phyloP scores from a whole-genome alignment of 805 yeast species.

The Candida succiphila region DNA sequence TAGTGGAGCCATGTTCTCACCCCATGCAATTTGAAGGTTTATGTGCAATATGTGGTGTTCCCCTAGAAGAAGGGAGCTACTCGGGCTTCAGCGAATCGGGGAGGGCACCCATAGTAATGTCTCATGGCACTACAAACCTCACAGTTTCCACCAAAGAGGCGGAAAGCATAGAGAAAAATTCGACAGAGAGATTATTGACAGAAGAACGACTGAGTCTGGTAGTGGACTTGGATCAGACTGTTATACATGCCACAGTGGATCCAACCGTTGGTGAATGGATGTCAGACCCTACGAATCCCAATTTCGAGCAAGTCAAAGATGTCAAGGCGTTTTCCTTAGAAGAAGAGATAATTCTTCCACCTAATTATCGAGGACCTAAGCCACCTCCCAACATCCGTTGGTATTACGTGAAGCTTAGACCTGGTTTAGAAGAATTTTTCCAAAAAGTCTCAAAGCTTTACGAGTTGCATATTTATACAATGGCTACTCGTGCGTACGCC shows the following conservation, averaged over 20 bases:
- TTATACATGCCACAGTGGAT: slow-evolving; percentile 95
- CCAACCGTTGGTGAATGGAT: slow-evolving; percentile 98
- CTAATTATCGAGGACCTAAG: slow-evolving; percentile 49
- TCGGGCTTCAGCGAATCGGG: slow-evolving; percentile 57
- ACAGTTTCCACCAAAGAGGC: slow-evolving; percentile 85
- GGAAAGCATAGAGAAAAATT: slow-evolving; percentile 60
- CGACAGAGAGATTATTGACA: slow-evolving; percentile 49
- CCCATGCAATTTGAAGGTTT: slow-evolving; percentile 90
- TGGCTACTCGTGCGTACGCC: slow-evolving; percentile 96
- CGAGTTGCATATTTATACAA: slow-evolving; percentile 92
- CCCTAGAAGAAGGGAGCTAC: slow-evolving; percentile 68
- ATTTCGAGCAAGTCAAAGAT: slow-evolving; percentile 75
- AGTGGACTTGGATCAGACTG: slow-evolving; percentile 95
- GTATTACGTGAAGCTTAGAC: slow-evolving; percentile 89
- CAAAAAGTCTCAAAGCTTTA: slow-evolving; percentile 51
- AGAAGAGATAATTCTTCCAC: slow-evolving; percentile 58
- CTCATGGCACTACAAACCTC: slow-evolving; percentile 79
- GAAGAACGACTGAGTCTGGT: slow-evolving; percentile 75
- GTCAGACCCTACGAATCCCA: slow-evolving; percentile 74
- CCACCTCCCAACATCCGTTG: slow-evolving; percentile 57
- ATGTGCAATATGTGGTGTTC: slow-evolving; percentile 86
- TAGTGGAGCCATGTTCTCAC: slow-evolving; percentile 83
- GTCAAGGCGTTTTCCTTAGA: slow-evolving; percentile 69
- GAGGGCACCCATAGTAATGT: slow-evolving; percentile 78
- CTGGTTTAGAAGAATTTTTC: slow-evolving; percentile 73